phyloP scores from a whole-genome alignment of 108 stramenopile species.

The Ochromonas danica region DNA sequence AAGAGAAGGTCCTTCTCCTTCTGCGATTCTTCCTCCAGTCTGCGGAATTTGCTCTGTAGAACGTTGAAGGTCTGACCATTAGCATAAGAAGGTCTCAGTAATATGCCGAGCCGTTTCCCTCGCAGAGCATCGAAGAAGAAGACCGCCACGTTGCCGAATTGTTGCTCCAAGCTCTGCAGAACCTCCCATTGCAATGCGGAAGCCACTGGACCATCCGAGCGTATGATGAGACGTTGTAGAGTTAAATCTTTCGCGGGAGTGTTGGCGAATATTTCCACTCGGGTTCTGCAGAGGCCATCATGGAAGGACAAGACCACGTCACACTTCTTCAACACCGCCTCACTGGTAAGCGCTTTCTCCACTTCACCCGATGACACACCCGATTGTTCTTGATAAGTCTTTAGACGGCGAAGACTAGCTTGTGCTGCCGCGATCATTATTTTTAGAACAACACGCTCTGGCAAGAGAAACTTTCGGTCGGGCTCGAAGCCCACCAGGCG shows the following conservation, averaged over 20 bases:
- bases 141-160: neutral
- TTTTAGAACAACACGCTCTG: neutral
- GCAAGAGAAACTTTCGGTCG: neutral
- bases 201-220: too few relatives aligned
- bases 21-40: too few relatives aligned
- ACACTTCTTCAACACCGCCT: conserved; percentile 5
- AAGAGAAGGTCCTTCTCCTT: too few relatives aligned
- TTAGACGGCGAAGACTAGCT: neutral
- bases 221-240: too few relatives aligned
- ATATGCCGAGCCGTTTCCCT: neutral
- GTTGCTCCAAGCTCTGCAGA: neutral
- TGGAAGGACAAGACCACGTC: neutral
- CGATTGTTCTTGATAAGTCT: too few relatives aligned
- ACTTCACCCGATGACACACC: too few relatives aligned
- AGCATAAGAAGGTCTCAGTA: neutral
- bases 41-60: too few relatives aligned
- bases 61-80: too few relatives aligned
- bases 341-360: neutral
- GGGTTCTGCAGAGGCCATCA: too few relatives aligned
- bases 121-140: neutral
- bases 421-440: neutral
- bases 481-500: neutral
- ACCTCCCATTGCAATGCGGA: neutral
- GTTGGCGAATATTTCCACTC: too few relatives aligned
- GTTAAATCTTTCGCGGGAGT: too few relatives aligned